These are phyloP conservation scores for Magnaporthiopsis incrustans DNA, from an alignment of 2,329 filamentous ascomycete species.

Conservation along the genomic window DNA sequence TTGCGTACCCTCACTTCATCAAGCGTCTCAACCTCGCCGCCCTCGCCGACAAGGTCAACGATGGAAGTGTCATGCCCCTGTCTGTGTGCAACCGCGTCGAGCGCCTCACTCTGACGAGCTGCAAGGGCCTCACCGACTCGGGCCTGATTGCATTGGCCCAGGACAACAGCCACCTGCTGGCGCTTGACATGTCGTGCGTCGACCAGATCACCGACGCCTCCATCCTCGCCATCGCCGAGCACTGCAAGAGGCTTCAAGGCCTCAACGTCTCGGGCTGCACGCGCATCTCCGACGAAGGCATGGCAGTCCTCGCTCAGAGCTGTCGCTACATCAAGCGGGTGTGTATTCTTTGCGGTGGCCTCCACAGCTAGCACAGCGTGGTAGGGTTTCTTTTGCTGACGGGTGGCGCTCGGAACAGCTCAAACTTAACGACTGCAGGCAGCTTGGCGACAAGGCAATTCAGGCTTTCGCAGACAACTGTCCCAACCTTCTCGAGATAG, in stretches of 20 bases:
- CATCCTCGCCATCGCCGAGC: constrained; percentile 66
- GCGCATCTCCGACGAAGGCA: constrained; percentile 76
- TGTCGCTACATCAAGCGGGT: constrained; percentile 85
- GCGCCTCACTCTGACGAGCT: constrained; percentile 86
- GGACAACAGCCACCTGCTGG: constrained; percentile 73
- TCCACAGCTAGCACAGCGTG: neutral
- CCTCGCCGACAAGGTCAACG: constrained; percentile 67
- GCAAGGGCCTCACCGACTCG: constrained; percentile 72
- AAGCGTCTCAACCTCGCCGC: constrained; percentile 85
- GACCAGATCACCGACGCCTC: constrained; percentile 79
- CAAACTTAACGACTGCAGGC: constrained; percentile 88
- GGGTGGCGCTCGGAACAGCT: constrained; percentile 43
- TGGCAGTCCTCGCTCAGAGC: constrained; percentile 70
- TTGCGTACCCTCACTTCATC: constrained; percentile 83
- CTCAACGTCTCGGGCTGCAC: constrained; percentile 85
- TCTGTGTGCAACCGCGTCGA: constrained; percentile 84
- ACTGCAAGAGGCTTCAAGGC: constrained; percentile 81
- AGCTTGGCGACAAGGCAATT: constrained; percentile 75
- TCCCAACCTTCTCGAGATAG: constrained; percentile 90
- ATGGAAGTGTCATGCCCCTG: constrained; percentile 80
- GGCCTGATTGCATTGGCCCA: constrained; percentile 74
- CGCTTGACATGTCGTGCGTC: constrained; percentile 81
- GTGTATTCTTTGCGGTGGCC: constrained; percentile 24
- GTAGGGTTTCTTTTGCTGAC: neutral
- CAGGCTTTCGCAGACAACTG: constrained; percentile 82